Conservation (phyloP, 805 yeast species). For the Cyberlindnera saturnus region DNA sequence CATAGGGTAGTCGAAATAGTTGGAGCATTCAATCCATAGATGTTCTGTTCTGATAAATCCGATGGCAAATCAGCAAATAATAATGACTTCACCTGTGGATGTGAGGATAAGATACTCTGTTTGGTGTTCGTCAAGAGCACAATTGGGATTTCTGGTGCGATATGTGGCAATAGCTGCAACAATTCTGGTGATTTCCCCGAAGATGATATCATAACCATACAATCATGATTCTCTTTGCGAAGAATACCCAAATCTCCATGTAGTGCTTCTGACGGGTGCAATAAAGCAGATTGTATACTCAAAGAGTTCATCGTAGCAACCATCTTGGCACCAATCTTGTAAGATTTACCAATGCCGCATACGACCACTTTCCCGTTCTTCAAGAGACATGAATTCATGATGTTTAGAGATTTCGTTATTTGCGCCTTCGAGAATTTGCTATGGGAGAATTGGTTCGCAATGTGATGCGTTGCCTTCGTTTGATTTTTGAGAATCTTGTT, state of each 20-base stretch:
- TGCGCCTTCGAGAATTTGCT: conserved; percentile 42
- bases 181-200: conserved; percentile 84
- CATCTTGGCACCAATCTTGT: conserved; percentile 69
- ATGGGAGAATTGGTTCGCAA: conserved; percentile 38
- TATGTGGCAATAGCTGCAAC: conserved; percentile 41
- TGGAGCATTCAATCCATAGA: conserved; percentile 82
- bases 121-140: conserved; percentile 60
- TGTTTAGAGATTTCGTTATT: conserved; percentile 36
- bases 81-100: conserved; percentile 44
- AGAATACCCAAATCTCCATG: conserved; percentile 86
- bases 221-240: conserved; percentile 46
- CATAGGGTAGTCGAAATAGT: conserved; percentile 78
- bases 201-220: conserved; percentile 62
- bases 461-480: conserved; percentile 39
- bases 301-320: conserved; percentile 81
- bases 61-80: conserved; percentile 59
- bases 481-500: conserved; percentile 38
- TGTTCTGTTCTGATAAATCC: conserved; percentile 46
- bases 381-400: conserved; percentile 30
- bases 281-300: conserved; percentile 55
- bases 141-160: conserved; percentile 46
- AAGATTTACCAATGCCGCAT: conserved; percentile 82
- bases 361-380: conserved; percentile 65
- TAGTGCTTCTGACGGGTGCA: conserved; percentile 84
- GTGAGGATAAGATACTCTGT: conserved; percentile 47